These are phyloP conservation scores for Didymella segeticola DNA, from an alignment of 2,329 filamentous ascomycete genomes.

Conservation along the genomic window DNA sequence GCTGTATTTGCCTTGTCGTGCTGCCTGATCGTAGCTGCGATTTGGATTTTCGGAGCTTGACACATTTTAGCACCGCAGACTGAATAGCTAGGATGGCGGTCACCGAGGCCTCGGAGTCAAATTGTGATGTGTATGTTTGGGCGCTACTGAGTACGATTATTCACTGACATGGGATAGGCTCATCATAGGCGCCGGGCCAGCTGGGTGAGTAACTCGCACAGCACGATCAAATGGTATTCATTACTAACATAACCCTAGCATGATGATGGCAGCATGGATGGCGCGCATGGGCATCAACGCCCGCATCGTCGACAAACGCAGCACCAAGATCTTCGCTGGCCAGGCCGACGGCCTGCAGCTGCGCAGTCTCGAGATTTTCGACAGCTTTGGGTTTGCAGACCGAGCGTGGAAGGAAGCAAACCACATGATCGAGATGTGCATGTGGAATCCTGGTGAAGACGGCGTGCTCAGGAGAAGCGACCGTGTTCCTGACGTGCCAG, in stretches of 20 bases:
- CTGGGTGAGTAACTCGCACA: constrained; percentile 31
- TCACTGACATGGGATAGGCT: constrained; percentile 30
- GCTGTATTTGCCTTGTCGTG: constrained; percentile 1
- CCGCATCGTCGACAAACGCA: constrained; percentile 52
- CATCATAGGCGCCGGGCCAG: constrained; percentile 50
- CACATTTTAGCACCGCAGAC: background rate
- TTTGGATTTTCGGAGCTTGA: background rate
- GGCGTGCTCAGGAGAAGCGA: constrained; percentile 65
- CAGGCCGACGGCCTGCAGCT: constrained; percentile 53
- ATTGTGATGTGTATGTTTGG: constrained; percentile 45
- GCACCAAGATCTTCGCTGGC: constrained; percentile 50
- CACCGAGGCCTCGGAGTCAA: constrained; percentile 33
- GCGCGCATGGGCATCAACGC: constrained; percentile 49
- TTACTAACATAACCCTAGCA: constrained; percentile 17
- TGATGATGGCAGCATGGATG: constrained; percentile 53
- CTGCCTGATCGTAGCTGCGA: background rate
- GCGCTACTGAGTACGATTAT: too few relatives aligned
- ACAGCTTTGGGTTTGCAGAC: constrained; percentile 72
- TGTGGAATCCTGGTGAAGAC: constrained; percentile 65
- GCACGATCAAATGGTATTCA: background rate
- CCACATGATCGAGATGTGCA: constrained; percentile 68
- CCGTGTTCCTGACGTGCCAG: constrained; percentile 67
- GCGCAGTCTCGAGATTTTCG: constrained; percentile 54
- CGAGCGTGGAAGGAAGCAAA: constrained; percentile 70
- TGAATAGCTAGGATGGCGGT: constrained; percentile 27